Evolutionary conservation across 495 filamentous ascomycete species (phyloP).

Genomic region (Podospora conica): DNA sequence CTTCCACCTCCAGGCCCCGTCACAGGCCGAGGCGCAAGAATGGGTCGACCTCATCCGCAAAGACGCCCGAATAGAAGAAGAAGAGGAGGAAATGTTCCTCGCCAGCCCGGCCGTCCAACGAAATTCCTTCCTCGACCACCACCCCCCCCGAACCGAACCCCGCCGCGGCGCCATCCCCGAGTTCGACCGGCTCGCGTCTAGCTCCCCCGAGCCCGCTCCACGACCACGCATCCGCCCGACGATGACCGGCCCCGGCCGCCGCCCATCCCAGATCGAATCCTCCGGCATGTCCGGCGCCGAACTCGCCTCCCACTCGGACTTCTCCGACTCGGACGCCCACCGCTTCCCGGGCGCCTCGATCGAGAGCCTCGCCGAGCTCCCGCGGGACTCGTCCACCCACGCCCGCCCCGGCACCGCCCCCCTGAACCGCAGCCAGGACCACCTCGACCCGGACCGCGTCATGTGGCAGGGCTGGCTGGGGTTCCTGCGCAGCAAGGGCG

Average conservation of each 20-base stretch:
- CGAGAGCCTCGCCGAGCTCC: slow-evolving; percentile 36
- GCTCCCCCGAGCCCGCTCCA: slow-evolving; percentile 55
- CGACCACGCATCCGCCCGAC: slow-evolving; percentile 28
- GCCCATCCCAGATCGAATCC: slow-evolving; percentile 60
- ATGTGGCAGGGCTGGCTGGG: slow-evolving; percentile 90
- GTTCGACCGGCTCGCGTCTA: slow-evolving; percentile 45
- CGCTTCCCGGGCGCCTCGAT: slow-evolving; percentile 38
- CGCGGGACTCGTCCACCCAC: slow-evolving; percentile 20
- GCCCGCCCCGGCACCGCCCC: slow-evolving; percentile 20
- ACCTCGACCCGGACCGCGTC: slow-evolving; percentile 58
- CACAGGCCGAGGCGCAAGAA: slow-evolving; percentile 67
- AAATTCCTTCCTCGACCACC: slow-evolving; percentile 25
- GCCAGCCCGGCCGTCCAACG: slow-evolving; percentile 49
- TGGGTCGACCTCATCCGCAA: slow-evolving; percentile 81
- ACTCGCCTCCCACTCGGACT: slow-evolving; percentile 79
- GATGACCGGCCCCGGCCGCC: slow-evolving; percentile 34
- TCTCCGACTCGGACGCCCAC: slow-evolving; percentile 64
- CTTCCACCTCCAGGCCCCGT: slow-evolving; percentile 76
- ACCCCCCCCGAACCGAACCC: not conserved
- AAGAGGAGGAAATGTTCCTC: slow-evolving; percentile 73
- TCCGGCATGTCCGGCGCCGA: slow-evolving; percentile 71
- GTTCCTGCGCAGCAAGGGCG: slow-evolving; percentile 76
- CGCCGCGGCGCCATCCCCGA: slow-evolving; percentile 12
- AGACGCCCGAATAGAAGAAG: slow-evolving; percentile 76
- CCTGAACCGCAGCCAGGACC: slow-evolving; percentile 53